phyloP scores from a whole-genome alignment of 2,329 filamentous ascomycete species.

The Fusarium staphyleae region DNA sequence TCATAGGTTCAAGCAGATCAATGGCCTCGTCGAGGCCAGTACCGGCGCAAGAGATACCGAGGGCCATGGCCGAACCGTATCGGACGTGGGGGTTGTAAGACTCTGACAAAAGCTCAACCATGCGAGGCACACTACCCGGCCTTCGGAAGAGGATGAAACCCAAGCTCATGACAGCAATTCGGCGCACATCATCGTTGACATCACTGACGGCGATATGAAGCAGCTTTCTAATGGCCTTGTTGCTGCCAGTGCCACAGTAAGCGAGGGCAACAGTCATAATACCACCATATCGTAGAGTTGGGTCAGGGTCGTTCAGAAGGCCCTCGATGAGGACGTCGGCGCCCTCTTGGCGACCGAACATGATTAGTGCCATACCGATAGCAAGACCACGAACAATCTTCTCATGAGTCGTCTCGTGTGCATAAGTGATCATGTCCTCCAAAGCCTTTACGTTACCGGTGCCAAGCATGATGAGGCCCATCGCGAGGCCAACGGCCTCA shows the following conservation, averaged over 20 bases:
- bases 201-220: conserved; percentile 97
- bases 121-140: conserved; percentile 93
- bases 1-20: conserved; percentile 97
- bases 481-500: conserved; percentile 92
- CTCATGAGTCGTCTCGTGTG: conserved; percentile 97
- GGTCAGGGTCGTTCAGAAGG: conserved; percentile 90
- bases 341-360: conserved; percentile 94
- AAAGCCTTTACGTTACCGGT: conserved; percentile 94
- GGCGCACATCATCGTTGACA: conserved; percentile 95
- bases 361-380: conserved; percentile 96
- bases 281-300: conserved; percentile 92
- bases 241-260: conserved; percentile 96
- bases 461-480: conserved; percentile 98
- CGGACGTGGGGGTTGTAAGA: conserved; percentile 99
- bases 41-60: conserved; percentile 96
- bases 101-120: conserved; percentile 97
- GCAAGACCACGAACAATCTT: conserved; percentile 97
- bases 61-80: conserved; percentile 97
- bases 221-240: conserved; percentile 96
- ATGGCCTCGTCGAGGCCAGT: conserved; percentile 96
- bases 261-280: conserved; percentile 98
- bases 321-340: conserved; percentile 95
- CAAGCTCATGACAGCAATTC: conserved; percentile 95
- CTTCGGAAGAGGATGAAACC: conserved; percentile 99
- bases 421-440: conserved; percentile 97